Evolutionary conservation across 2,329 filamentous ascomycete species (phyloP).

Genomic region (Diaporthe australafricana): DNA sequence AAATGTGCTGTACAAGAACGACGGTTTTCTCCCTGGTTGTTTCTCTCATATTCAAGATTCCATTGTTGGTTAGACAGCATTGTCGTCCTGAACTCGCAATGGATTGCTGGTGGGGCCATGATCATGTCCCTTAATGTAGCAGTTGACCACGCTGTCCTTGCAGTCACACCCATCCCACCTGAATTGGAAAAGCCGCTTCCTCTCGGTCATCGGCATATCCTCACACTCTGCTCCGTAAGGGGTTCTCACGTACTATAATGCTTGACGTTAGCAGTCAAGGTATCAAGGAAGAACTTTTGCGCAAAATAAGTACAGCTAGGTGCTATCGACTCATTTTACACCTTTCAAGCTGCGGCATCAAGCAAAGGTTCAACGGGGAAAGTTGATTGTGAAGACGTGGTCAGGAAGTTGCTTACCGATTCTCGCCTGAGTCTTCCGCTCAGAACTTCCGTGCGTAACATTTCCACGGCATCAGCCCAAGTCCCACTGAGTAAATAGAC

Average conservation of each 20-base stretch:
- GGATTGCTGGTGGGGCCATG: not conserved
- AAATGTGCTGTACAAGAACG: not conserved
- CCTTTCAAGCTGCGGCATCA: not conserved
- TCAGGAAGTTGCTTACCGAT: not conserved
- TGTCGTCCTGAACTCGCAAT: not conserved
- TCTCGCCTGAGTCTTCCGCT: not conserved
- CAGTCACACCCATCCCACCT: not conserved
- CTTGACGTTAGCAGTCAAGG: not conserved
- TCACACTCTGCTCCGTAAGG: not conserved
- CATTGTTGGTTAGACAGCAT: not conserved
- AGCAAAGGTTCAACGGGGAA: not conserved
- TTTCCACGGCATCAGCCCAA: not conserved
- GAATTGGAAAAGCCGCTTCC: not conserved
- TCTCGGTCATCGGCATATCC: not conserved
- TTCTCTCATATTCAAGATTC: not conserved
- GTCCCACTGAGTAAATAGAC: slow-evolving; percentile 1
- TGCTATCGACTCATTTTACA: too few species aligned
- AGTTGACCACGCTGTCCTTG: slow-evolving; percentile 6
- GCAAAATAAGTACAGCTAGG: too few species aligned
- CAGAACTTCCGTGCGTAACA: not conserved
- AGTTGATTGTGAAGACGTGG: not conserved
- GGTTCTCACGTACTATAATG: not conserved
- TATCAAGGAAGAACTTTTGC: too few species aligned
- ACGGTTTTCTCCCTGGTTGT: not conserved
- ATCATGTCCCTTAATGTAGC: slow-evolving; percentile 6